Evolutionary conservation across 2,329 filamentous ascomycete species (phyloP).

Genomic region (Colletotrichum sp.): DNA sequence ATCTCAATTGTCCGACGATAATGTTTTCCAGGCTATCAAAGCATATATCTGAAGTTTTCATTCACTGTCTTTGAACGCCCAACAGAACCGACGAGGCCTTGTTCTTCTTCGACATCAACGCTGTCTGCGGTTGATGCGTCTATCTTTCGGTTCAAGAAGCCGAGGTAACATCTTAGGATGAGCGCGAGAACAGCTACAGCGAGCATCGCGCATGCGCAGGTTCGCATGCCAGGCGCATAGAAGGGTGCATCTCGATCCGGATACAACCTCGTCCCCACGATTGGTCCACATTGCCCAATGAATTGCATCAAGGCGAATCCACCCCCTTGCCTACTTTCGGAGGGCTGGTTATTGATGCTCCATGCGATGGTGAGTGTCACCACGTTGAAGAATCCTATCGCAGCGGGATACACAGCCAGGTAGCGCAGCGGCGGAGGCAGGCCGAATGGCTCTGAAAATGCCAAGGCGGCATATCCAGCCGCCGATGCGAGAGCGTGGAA

Average conservation of each 20-base stretch:
- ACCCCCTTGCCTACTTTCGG: slow-evolving; percentile 71
- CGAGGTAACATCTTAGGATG: slow-evolving; percentile 58
- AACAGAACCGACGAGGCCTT: slow-evolving; percentile 41
- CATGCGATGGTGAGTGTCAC: slow-evolving; percentile 87
- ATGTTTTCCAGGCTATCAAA: slow-evolving; percentile 34
- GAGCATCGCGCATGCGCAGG: slow-evolving; percentile 68
- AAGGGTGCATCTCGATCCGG: slow-evolving; percentile 64
- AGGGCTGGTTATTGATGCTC: slow-evolving; percentile 85
- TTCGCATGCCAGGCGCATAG: slow-evolving; percentile 66
- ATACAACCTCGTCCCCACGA: slow-evolving; percentile 72
- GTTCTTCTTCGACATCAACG: slow-evolving; percentile 38
- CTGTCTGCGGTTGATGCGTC: slow-evolving; percentile 36
- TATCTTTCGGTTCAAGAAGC: slow-evolving; percentile 52
- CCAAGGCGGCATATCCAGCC: slow-evolving; percentile 64
- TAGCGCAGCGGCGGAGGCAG: slow-evolving; percentile 65
- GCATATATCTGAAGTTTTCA: slow-evolving; percentile 51
- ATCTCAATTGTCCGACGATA: background rate
- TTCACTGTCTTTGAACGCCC: slow-evolving; percentile 24
- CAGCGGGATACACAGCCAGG: slow-evolving; percentile 77
- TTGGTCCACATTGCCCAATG: slow-evolving; percentile 80
- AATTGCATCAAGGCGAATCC: slow-evolving; percentile 83
- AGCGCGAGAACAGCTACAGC: slow-evolving; percentile 62
- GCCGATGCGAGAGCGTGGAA: slow-evolving; percentile 72
- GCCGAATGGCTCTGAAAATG: slow-evolving; percentile 55
- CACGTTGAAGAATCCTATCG: slow-evolving; percentile 81